Conservation (phyloP, 371 early-diverging fungal genomes). For the Mortierella sp. region DNA sequence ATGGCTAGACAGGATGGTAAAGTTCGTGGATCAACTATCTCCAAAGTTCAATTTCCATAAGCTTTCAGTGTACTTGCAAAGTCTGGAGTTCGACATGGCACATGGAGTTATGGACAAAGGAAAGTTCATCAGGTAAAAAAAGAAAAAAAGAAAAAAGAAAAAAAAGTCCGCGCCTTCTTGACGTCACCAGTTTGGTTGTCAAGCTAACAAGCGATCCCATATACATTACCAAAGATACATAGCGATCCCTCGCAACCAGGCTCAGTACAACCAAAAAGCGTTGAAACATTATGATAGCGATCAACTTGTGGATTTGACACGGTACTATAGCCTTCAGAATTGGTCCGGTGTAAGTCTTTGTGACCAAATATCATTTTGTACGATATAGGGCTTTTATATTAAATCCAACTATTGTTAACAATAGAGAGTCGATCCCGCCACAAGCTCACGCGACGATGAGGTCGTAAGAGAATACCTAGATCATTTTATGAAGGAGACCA, state of each 20-base stretch:
- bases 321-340: not conserved
- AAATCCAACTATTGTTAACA: not conserved
- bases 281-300: conserved; percentile 2
- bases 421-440: conserved; percentile 31
- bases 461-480: conserved; percentile 28
- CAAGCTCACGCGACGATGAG: conserved; percentile 11
- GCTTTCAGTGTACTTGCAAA: conserved; percentile 39
- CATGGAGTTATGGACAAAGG: conserved; percentile 32
- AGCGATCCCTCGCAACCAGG: conserved; percentile 30
- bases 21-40: conserved; percentile 36
- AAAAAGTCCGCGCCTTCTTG: not conserved
- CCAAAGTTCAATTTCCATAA: conserved; percentile 49
- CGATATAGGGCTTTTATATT: not conserved
- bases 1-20: conserved; percentile 38
- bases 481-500: conserved; percentile 34
- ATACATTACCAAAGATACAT: conserved; percentile 24
- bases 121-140: conserved; percentile 35
- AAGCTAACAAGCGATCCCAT: not conserved
- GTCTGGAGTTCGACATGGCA: conserved; percentile 29
- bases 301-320: conserved; percentile 12
- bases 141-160: not conserved
- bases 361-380: not conserved
- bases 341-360: conserved; percentile 31
- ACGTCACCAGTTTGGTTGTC: no score
- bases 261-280: conserved; percentile 14